A percentile compares a stretch with the other conserved stretches of the same genome.
phyloP scores from a whole-genome alignment of 768 basidiomycete genomes.

The Antrodiella citrinella region DNA sequence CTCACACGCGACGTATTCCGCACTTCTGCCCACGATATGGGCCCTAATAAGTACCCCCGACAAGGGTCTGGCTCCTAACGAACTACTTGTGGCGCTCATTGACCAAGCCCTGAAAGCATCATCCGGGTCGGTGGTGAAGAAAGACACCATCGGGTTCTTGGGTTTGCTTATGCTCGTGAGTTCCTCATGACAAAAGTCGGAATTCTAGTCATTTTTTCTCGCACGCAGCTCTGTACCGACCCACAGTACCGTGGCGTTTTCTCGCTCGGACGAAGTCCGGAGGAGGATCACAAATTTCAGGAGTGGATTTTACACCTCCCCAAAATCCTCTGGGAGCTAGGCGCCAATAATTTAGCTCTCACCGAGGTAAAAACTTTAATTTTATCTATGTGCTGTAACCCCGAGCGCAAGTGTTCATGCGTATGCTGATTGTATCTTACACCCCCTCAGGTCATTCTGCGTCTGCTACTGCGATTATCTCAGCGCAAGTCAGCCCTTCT shows the following conservation, averaged over 20 bases:
- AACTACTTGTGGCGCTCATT: conserved; percentile 46
- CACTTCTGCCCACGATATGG: conserved; percentile 75
- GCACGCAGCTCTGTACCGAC: conserved; percentile 52
- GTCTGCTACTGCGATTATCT: conserved; percentile 37
- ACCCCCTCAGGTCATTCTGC: conserved; percentile 44
- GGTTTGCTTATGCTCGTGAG: conserved; percentile 62
- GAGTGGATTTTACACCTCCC: conserved; percentile 76
- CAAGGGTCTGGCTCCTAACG: conserved; percentile 14
- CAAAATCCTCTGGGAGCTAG: conserved; percentile 79
- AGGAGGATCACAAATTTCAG: conserved; percentile 28
- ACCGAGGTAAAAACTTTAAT: conserved; percentile 47
- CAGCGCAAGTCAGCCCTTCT: conserved; percentile 7
- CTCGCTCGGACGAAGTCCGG: conserved; percentile 23
- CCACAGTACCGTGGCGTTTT: conserved; percentile 44
- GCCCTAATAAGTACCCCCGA: conserved; percentile 39
- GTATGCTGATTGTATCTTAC: not conserved
- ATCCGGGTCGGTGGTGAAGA: conserved; percentile 58
- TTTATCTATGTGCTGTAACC: not conserved
- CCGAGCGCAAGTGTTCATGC: not conserved
- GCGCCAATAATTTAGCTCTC: conserved; percentile 40
- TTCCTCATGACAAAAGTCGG: conserved; percentile 4
- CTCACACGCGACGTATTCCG: conserved; percentile 47
- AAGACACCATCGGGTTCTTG: conserved; percentile 67
- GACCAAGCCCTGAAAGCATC: conserved; percentile 56
- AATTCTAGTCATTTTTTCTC: too few species aligned